A percentile compares a stretch with the other conserved stretches of the same genome.
These are phyloP conservation scores for Cordyceps fumosorosea DNA, from an alignment of 2,329 filamentous ascomycete species.

Conservation along the genomic window DNA sequence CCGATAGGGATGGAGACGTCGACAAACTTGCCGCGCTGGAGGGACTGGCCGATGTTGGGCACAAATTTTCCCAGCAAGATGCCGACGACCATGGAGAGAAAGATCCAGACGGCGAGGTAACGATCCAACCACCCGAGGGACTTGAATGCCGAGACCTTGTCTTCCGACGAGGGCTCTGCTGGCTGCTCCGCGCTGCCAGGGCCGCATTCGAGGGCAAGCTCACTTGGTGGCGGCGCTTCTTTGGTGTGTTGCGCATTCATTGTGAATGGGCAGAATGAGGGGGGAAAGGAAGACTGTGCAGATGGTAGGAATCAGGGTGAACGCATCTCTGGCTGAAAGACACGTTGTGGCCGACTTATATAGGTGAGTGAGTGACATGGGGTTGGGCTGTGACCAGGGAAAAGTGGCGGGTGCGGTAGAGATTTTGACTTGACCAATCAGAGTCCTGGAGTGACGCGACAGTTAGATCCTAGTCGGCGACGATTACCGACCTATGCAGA, in stretches of 20 bases:
- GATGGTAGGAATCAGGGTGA: too few species aligned
- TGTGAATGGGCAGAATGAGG: background rate
- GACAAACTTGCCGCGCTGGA: constrained; percentile 61
- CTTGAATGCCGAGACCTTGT: constrained; percentile 34
- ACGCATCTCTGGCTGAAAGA: too few species aligned
- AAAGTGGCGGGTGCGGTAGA: background rate
- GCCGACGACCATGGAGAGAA: constrained; percentile 66
- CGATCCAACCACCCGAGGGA: constrained; percentile 48
- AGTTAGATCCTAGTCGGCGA: background rate
- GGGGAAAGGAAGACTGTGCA: background rate
- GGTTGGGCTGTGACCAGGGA: background rate
- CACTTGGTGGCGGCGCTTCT: background rate
- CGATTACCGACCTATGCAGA: background rate
- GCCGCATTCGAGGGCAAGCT: background rate
- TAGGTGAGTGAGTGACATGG: background rate
- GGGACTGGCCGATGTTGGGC: constrained; percentile 44
- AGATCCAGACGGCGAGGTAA: constrained; percentile 58
- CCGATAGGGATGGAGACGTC: constrained; percentile 54
- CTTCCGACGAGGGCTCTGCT: background rate
- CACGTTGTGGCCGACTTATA: background rate
- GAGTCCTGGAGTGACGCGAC: constrained; percentile 4
- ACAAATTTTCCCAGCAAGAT: constrained; percentile 66
- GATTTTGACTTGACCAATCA: constrained; percentile 3
- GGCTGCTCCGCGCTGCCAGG: background rate
- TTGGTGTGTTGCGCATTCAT: background rate